Conservation (phyloP, 192 early-diverging fungal genomes). For the Podila horticola region DNA sequence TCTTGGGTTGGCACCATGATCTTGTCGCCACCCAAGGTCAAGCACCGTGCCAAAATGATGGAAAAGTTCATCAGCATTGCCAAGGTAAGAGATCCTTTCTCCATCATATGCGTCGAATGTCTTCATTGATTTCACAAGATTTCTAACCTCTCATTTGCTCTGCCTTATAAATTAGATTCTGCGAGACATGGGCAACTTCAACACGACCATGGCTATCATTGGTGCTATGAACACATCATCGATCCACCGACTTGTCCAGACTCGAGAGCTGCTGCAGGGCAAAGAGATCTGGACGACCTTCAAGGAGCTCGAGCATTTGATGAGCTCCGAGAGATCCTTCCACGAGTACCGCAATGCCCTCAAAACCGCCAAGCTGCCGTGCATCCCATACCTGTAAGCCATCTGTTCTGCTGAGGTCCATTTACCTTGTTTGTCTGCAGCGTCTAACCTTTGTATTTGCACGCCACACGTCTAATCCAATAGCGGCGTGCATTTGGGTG, state of each 20-base stretch:
- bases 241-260: conserved; percentile 70
- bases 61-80: conserved; percentile 79
- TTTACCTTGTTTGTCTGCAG: too few relatives aligned
- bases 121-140: neutral
- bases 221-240: conserved; percentile 75
- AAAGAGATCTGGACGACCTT: conserved; percentile 64
- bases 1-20: conserved; percentile 78
- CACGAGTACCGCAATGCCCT: conserved; percentile 73
- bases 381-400: conserved; percentile 76
- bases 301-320: conserved; percentile 69
- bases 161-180: conserved; percentile 54
- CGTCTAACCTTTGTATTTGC: too few relatives aligned
- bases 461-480: neutral
- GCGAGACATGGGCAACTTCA: conserved; percentile 76
- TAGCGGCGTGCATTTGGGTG: conserved; percentile 71
- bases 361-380: conserved; percentile 63
- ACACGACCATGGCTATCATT: conserved; percentile 80
- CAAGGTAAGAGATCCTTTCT: conserved; percentile 48
- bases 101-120: neutral
- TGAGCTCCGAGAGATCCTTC: conserved; percentile 75
- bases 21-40: conserved; percentile 68
- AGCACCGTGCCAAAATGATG: conserved; percentile 69
- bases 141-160: neutral
- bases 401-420: neutral
- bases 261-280: conserved; percentile 58